Base-by-base conservation (phyloP, 2,329 filamentous ascomycete genomes). In the Talaromyces verruculosus region DNA sequence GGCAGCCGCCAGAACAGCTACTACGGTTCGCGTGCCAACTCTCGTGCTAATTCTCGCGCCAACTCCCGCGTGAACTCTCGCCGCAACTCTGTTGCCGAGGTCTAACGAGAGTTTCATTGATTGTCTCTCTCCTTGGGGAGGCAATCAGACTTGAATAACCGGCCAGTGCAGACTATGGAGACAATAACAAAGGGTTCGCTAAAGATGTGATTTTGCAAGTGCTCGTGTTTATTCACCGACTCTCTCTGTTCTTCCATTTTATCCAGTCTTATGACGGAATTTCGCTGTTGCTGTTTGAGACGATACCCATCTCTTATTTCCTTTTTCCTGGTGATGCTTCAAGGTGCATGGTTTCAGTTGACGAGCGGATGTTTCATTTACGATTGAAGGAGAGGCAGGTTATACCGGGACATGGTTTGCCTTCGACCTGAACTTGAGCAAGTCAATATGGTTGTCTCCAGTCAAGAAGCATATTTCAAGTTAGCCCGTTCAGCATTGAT, bases 1-100 rank as follows among this genome's bases (percentile, higher is more conserved):
- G 76, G 76, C 60, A 79, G 77, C 66, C 76, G 77, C 25, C 72
- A 72, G 22, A 73, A 72, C 22, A 77, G 76, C 30, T 72, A 72
- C n/a, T 69, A 71, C 53, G 73, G 71, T 55, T 78, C 76, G 4
- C 75, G 74, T 28, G 73, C 68, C 17, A 73, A 73, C 33, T 77
- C 75, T 7, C 74, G 75, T 1, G 71, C 65, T 41, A 72, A 74
- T 49, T 67, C 66, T 43, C 64, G 66, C 0, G 73, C 65, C 51
- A 71, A 73, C 41, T 76, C 75, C 3, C 74, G 73, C 59, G 71
- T 73, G 59, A 77, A 76, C 69, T 74, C 71, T 45, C 39, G 61
- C 10, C 61, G 61, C 49, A 63, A 63, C 51, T 63, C 61, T 17
- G 2, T 58, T 43, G 51, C 28, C 37, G 62, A 58, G 30, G 62